Evolutionary conservation across 495 filamentous ascomycete species (phyloP), one percentile per base, ranked within the genome.

Genomic region (Umbilicaria muhlenbergii): DNA sequence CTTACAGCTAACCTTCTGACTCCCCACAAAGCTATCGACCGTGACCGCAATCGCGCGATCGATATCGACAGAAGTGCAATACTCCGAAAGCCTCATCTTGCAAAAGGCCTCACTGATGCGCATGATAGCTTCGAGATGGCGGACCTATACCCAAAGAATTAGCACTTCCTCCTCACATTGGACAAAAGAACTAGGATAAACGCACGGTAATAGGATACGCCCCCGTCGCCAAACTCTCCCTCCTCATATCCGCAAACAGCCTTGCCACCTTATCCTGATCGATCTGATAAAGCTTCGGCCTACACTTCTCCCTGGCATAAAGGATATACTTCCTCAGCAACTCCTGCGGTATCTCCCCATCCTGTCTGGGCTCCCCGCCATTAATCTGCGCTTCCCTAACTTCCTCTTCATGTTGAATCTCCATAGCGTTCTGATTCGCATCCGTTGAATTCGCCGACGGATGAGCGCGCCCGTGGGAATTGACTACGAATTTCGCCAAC

Each of bases 41-140:
- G 91, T 92, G 12, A 96, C 92, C 6, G 87, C 87, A 53, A 99
- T 96, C 38, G 91, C 92, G 43, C 91, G 81, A 62, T 99, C 92
- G 46, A 99, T 93, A 57, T 99, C 92, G 45, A 79, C 74, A 13
- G 79, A 59, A 7, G 80, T 80, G 59, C 87, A 93, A 64, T 92
- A 95, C 51, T 99, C 92, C 0, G 80, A 85, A 28, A 99, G 68
- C 21, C 88, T 82, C 88, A 95, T 95, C 53, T 89, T 87, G 69
- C 81, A 87, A 70, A 95, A 95, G 14, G 86, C 64, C 58, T 95
- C 88, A 42, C 72, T 71, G 61, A 92, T 93, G 60, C 88, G 84
- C 71, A 95, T 89, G 58, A 95, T 94, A 51, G 88, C 87, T 77
- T 95, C 88, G 18, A 95, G 68, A 63, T 99, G 92, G 65, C 92